Evolutionary conservation across 176 grass and related monocot species (phyloP).

Genomic region (Poa annua): DNA sequence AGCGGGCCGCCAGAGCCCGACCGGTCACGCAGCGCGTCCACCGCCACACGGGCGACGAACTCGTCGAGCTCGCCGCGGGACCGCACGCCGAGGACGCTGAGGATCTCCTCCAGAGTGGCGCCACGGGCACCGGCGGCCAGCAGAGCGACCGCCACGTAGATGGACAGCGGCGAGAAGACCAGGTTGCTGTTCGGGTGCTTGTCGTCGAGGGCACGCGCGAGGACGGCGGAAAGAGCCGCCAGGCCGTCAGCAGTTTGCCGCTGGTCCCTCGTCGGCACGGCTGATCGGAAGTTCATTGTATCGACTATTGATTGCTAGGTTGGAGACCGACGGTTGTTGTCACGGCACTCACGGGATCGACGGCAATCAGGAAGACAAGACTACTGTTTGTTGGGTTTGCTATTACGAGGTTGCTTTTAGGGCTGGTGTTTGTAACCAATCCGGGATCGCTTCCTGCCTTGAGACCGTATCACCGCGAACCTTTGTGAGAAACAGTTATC

Average conservation of each 20-base stretch:
- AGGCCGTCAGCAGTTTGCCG: not conserved
- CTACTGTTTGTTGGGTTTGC: not conserved
- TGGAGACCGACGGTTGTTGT: not conserved
- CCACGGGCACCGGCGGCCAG: not conserved
- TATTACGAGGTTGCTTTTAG: not conserved
- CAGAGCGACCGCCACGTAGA: not conserved
- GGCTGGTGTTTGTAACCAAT: too few relatives aligned
- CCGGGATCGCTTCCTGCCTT: not conserved
- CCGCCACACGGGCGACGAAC: not conserved
- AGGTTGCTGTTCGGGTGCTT: not conserved
- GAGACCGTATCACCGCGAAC: not conserved
- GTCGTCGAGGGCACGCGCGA: not conserved
- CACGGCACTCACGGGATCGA: not conserved
- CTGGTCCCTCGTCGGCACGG: not conserved
- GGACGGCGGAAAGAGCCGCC: not conserved
- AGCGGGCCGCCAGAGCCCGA: not conserved
- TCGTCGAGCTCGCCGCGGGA: not conserved
- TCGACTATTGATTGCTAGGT: not conserved
- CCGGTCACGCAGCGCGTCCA: not conserved
- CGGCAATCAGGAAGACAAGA: not conserved
- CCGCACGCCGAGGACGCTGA: not conserved
- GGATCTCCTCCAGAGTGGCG: conserved; percentile 1
- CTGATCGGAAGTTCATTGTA: not conserved
- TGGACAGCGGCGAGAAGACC: not conserved
- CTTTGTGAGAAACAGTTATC: not conserved